Base-by-base conservation (phyloP, 176 grass and related monocot species). In the Carex myosuroides region DNA sequence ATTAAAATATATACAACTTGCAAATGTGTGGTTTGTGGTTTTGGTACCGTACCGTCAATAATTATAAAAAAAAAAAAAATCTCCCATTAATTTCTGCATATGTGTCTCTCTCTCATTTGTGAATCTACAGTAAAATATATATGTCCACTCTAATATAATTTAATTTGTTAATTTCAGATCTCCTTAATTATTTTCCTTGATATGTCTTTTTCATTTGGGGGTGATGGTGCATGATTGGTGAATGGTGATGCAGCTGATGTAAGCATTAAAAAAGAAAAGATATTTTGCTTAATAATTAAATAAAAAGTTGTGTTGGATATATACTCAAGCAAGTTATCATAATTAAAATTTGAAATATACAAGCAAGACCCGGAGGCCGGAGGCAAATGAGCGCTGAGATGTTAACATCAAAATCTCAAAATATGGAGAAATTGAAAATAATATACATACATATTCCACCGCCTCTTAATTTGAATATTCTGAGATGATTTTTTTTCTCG, bases 401-500 rank as follows among this genome's bases (percentile, higher is more conserved):
- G 57, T 35, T 83, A 44, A 55, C 80, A 66, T 83, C 6, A 83
- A 42, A 64, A 53, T 53, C 29, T 75, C 42, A 29, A 75, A 21
- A 12, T 17, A 66, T 53, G 60, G 41, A 32, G 21, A 65, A 82
- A 44, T 64, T 82, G 20, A 82, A 82, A 13, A 10, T 63, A 13
- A 10, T 63, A 39, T 58, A 60, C 21, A 42, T 59, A 44, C 37
- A 20, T 29, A 60, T 24, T 42, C 8, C 18, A 67, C 41, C 60
- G 53, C 18, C 54, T 64, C 6, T 64, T 26, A 26, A 26, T 26
- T 83, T 52, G 80, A 68, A 83, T 67, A 22, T 53, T 17, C 6
- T 32, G 13, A 56, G 2, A 77, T 32, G 12, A 48, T 18, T 50
- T 83, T 64, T 64, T 66, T 50, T 66, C n/a, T 60, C n/a, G 61